Percentiles rank a stretch among this genome's conserved stretches.
These are phyloP conservation scores for Nemania serpens DNA, from an alignment of 2,329 filamentous ascomycete species.

Conservation along the genomic window DNA sequence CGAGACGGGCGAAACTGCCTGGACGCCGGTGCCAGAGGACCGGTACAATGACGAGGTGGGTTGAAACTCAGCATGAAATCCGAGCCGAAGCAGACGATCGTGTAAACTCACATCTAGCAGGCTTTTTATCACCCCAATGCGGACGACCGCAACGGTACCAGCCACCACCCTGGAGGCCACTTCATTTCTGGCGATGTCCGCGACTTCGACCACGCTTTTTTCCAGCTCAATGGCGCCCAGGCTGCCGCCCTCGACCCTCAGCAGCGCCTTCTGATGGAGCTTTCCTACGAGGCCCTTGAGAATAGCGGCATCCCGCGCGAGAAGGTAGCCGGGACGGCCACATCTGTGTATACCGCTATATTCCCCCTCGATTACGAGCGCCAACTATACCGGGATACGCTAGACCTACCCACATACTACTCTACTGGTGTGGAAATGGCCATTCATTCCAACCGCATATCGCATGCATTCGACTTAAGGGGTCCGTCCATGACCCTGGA, in stretches of 20 bases:
- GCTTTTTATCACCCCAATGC: neutral
- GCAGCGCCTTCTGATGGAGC: slow-evolving; percentile 21
- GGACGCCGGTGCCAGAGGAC: neutral
- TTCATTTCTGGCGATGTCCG: neutral
- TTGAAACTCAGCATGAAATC: too few relatives aligned
- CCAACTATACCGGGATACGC: slow-evolving; percentile 29
- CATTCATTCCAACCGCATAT: slow-evolving; percentile 39
- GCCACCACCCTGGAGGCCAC: neutral
- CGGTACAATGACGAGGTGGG: neutral
- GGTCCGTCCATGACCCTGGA: slow-evolving; percentile 41
- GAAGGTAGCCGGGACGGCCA: slow-evolving; percentile 5
- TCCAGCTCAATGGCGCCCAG: neutral
- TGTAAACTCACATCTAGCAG: too few relatives aligned
- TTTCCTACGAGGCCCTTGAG: slow-evolving; percentile 25
- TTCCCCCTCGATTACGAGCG: slow-evolving; percentile 23
- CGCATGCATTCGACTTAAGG: slow-evolving; percentile 38
- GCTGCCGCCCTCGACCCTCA: slow-evolving; percentile 24
- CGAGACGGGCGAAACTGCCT: neutral
- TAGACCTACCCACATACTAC: slow-evolving; percentile 42
- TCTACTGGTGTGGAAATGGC: slow-evolving; percentile 38
- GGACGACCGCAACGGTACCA: neutral
- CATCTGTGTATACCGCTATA: slow-evolving; percentile 17
- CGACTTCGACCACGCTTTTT: neutral
- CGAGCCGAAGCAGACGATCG: too few relatives aligned
- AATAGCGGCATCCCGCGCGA: slow-evolving; percentile 15